A percentile compares a stretch with the other conserved stretches of the same genome.
Conservation (phyloP, 192 early-diverging fungal genomes). For the Coemansia asiatica region DNA sequence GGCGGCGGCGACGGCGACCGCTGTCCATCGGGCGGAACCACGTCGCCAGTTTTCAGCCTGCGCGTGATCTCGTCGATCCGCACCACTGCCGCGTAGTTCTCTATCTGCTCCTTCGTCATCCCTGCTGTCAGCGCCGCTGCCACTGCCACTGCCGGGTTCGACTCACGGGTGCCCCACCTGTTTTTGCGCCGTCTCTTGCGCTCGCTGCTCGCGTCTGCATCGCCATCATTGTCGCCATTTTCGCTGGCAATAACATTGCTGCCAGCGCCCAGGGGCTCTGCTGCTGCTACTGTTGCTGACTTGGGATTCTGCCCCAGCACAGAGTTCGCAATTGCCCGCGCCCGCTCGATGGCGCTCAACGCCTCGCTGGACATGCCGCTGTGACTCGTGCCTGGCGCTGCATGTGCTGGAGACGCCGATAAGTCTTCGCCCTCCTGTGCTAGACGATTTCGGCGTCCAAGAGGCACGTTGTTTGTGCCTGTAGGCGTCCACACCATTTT, state of each 20-base stretch:
- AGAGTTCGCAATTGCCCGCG: slow-evolving; percentile 50
- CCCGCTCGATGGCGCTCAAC: slow-evolving; percentile 40
- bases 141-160: slow-evolving; percentile 70
- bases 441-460: slow-evolving; percentile 39
- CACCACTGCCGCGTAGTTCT: slow-evolving; percentile 68
- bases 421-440: slow-evolving; percentile 5
- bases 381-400: neutral
- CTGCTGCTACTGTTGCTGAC: neutral
- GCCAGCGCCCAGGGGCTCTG: too few relatives aligned
- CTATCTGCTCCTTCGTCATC: slow-evolving; percentile 78
- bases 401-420: neutral
- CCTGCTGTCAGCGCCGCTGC: slow-evolving; percentile 75
- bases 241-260: too few relatives aligned
- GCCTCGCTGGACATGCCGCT: slow-evolving; percentile 13
- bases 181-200: slow-evolving; percentile 71
- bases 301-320: slow-evolving; percentile 13
- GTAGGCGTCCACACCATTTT: slow-evolving; percentile 50
- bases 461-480: slow-evolving; percentile 52
- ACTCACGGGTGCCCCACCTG: slow-evolving; percentile 85
- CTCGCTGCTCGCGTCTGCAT: slow-evolving; percentile 45
- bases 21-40: slow-evolving; percentile 66
- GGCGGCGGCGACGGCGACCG: slow-evolving; percentile 97
- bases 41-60: slow-evolving; percentile 78
- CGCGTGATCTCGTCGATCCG: slow-evolving; percentile 90
- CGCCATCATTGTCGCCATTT: neutral